Conservation (phyloP, 495 filamentous ascomycete species). For the Penicillium bovifimosum region DNA sequence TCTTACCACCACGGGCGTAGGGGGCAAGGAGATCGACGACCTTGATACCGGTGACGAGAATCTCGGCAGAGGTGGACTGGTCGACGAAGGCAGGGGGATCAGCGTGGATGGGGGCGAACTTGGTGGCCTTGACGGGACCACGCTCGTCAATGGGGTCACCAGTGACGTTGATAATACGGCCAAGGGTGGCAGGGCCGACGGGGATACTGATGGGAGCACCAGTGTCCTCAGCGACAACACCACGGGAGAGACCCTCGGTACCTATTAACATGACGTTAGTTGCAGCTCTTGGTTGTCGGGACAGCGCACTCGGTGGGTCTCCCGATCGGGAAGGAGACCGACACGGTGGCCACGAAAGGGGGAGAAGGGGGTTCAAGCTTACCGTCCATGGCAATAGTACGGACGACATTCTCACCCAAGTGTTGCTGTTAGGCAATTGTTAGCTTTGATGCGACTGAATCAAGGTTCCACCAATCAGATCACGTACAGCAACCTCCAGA, state of each 20-base stretch:
- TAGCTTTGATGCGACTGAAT: slow-evolving; percentile 20
- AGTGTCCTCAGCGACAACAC: slow-evolving; percentile 76
- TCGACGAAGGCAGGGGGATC: slow-evolving; percentile 87
- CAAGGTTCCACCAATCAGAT: slow-evolving; percentile 22
- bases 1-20: slow-evolving; percentile 99
- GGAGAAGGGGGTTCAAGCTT: slow-evolving; percentile 35
- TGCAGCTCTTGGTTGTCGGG: slow-evolving; percentile 5
- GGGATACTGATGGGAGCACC: slow-evolving; percentile 95
- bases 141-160: slow-evolving; percentile 99
- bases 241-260: slow-evolving; percentile 98
- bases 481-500: slow-evolving; percentile 91
- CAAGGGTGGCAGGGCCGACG: slow-evolving; percentile 89
- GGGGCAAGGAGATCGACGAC: slow-evolving; percentile 97
- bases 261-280: slow-evolving; percentile 48
- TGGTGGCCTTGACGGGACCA: slow-evolving; percentile 89
- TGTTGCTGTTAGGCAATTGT: slow-evolving; percentile 68
- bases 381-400: slow-evolving; percentile 99
- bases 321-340: slow-evolving; percentile 14
- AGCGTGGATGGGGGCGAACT: slow-evolving; percentile 85
- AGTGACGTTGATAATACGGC: slow-evolving; percentile 99
- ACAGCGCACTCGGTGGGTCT: slow-evolving; percentile 16
- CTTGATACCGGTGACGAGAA: slow-evolving; percentile 99
- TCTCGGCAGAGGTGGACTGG: slow-evolving; percentile 91
- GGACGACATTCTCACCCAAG: slow-evolving; percentile 97
- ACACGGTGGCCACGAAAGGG: slow-evolving; percentile 23